Conservation (phyloP, 2,329 filamentous ascomycete genomes). For the Cercospora sesami region DNA sequence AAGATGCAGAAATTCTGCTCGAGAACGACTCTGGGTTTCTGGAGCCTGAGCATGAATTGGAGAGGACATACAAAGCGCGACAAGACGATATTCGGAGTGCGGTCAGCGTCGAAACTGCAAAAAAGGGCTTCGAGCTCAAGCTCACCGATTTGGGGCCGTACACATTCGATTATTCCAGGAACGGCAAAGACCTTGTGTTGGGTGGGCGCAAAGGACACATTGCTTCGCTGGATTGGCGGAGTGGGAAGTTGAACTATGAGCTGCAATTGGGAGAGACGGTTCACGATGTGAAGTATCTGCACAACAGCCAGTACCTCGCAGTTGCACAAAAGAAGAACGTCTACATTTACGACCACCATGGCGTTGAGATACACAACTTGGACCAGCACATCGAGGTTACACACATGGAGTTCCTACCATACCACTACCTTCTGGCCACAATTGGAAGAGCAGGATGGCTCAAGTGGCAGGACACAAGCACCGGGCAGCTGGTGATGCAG, state of each 20-base stretch:
- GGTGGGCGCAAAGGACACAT: constrained; percentile 91
- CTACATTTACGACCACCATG: constrained; percentile 91
- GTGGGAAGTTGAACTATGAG: constrained; percentile 87
- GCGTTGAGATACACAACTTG: constrained; percentile 88
- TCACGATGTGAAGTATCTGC: constrained; percentile 84
- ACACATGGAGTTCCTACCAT: constrained; percentile 92
- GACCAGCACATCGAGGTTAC: constrained; percentile 87
- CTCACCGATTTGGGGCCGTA: constrained; percentile 84
- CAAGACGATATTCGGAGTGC: constrained; percentile 79
- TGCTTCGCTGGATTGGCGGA: constrained; percentile 94
- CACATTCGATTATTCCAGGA: constrained; percentile 81
- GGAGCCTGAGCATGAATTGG: constrained; percentile 82
- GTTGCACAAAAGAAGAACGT: constrained; percentile 95
- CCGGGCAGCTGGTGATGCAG: constrained; percentile 83
- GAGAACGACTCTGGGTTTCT: constrained; percentile 85
- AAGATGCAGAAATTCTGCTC: constrained; percentile 91
- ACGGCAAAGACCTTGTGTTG: constrained; percentile 80
- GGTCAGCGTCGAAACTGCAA: constrained; percentile 78
- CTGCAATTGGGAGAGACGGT: constrained; percentile 88
- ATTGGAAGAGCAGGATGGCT: constrained; percentile 79
- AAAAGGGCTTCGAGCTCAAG: constrained; percentile 89
- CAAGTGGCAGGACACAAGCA: constrained; percentile 94
- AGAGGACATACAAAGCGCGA: constrained; percentile 87
- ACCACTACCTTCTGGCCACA: constrained; percentile 90
- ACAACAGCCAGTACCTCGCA: constrained; percentile 92